Conservation (phyloP, 140 eudicot genomes). For the Anethum foeniculum region DNA sequence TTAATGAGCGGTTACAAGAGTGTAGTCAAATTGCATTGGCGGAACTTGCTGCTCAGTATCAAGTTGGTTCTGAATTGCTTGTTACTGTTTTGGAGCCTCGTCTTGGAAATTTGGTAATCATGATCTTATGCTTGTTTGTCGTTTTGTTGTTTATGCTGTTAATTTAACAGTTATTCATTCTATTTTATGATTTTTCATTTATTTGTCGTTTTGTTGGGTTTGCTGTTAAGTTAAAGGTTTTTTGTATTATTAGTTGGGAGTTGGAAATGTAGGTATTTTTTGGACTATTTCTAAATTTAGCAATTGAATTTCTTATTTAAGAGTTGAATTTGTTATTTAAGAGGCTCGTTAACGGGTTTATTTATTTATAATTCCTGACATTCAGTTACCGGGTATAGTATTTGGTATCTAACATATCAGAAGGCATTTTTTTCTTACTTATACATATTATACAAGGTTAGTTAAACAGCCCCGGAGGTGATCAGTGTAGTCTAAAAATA, state of each 20-base stretch:
- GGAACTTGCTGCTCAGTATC: constrained; percentile 85
- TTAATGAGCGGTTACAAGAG: constrained; percentile 87
- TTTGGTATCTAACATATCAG: neutral
- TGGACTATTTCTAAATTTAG: neutral
- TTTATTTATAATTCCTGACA: neutral
- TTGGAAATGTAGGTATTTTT: neutral
- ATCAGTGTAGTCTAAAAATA: neutral
- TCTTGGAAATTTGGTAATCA: constrained; percentile 67
- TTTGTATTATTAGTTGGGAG: neutral
- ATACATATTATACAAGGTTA: neutral
- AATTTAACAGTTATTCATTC: constrained; percentile 24
- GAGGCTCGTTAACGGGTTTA: neutral
- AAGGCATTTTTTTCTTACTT: neutral
- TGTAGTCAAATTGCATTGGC: constrained; percentile 96
- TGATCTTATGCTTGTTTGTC: neutral
- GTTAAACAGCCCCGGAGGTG: neutral
- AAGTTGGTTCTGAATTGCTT: constrained; percentile 83
- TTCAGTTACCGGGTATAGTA: neutral
- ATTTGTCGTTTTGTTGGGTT: neutral
- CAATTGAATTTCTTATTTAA: neutral
- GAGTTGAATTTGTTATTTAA: neutral
- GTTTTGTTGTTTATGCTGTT: neutral
- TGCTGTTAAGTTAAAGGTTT: neutral
- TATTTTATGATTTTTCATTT: constrained; percentile 8
- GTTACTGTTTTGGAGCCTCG: constrained; percentile 73